Conservation (phyloP, 306 rosid genomes). For the Ochetophila trinervis region DNA sequence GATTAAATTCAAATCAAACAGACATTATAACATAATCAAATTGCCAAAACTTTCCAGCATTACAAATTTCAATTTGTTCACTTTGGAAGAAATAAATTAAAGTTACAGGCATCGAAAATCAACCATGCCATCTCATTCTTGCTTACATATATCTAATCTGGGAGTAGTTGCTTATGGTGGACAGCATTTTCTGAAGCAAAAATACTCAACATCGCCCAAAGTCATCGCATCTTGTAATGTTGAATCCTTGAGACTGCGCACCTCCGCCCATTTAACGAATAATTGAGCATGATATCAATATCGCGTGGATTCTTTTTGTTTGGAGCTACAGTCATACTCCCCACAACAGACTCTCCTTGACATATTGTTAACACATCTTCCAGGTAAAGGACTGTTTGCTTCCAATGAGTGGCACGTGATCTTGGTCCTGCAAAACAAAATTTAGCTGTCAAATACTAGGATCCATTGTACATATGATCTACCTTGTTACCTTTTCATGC, state of each 20-base stretch:
- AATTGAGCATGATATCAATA: slow-evolving; percentile 80
- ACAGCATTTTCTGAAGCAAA: slow-evolving; percentile 12
- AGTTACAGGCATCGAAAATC: slow-evolving; percentile 11
- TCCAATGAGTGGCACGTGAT: slow-evolving; percentile 89
- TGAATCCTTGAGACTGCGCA: slow-evolving; percentile 62
- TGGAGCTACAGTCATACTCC: slow-evolving; percentile 76
- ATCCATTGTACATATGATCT: too few relatives aligned
- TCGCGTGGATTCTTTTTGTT: slow-evolving; percentile 87
- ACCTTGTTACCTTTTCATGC: background rate
- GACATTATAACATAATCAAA: slow-evolving; percentile 5
- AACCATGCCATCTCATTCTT: slow-evolving; percentile 9
- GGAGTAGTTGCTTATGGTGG: too few relatives aligned
- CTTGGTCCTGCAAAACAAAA: slow-evolving; percentile 65
- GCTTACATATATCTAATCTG: background rate
- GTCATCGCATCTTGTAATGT: slow-evolving; percentile 80
- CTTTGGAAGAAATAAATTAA: slow-evolving; percentile 17
- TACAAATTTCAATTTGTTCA: slow-evolving; percentile 27
- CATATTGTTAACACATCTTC: slow-evolving; percentile 90
- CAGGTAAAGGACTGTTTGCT: slow-evolving; percentile 90
- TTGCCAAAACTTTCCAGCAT: slow-evolving; percentile 32
- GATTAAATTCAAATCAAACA: too few relatives aligned
- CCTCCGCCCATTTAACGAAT: slow-evolving; percentile 67
- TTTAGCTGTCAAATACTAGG: slow-evolving; percentile 10
- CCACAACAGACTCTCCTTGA: slow-evolving; percentile 74
- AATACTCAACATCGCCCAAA: background rate